Evolutionary conservation across 805 yeast species (phyloP), one percentile per base, ranked within the genome.

Genomic region (Starmerella floricola): DNA sequence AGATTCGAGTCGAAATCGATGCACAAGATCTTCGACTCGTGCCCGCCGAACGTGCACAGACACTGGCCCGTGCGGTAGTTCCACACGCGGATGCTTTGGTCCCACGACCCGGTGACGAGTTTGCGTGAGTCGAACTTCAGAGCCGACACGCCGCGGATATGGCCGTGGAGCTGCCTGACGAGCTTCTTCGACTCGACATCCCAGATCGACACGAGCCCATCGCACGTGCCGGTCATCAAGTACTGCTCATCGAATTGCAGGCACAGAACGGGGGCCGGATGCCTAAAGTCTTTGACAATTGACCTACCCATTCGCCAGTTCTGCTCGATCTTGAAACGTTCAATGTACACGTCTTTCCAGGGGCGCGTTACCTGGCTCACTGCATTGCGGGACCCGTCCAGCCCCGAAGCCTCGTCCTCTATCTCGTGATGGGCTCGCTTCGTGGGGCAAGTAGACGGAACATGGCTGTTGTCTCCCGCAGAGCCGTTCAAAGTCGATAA

Each of bases 291-390:
- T 44, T 70, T 76, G 19, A 78, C 62, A 23, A 66, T 65, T 61
- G 76, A 83, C 16, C 69, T 64, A 10, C 95, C 96, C 49, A 78
- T 77, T 47, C 98, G 69, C 98, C 98, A 91, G 62, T 91, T 88
- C 53, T 83, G 75, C 60, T 91, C 98, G 46, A 91, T 86, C 60
- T 76, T 78, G 62, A 72, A 88, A 29, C 98, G 69, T 62, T 91
- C 98, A 35, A 84, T 72, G 61, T 91, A 88, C 19, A 88, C 95
- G 6, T 82, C 80, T 56, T 91, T 88, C 98, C 98, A 88, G 3
- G 97, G 95, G 51, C 95, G 70, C 36, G 78, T 76, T 12, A 28
- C 33, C 11, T 34, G 27, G 11, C 20, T 19, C 15, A 36, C 12
- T 21, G 6, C 27, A 16, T 11, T 8, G 18, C 11, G 12, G n/a